These are phyloP conservation scores for Trichophaea hybrida DNA, from an alignment of 2,329 filamentous ascomycete species.

Conservation along the genomic window DNA sequence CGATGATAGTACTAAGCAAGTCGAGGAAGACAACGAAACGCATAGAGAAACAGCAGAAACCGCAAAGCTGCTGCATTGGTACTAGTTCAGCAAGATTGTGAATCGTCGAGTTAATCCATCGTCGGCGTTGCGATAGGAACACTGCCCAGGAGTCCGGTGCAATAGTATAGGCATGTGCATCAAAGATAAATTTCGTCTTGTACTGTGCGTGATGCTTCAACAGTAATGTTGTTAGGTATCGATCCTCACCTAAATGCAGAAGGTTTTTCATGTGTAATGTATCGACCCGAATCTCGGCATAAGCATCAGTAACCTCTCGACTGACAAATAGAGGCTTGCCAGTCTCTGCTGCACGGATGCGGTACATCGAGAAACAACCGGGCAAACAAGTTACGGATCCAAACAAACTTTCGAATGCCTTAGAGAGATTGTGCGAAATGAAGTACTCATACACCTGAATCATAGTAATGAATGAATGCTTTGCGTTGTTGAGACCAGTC, in stretches of 20 bases:
- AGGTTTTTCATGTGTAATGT: constrained; percentile 98
- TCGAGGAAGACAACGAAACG: constrained; percentile 94
- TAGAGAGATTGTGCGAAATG: constrained; percentile 92
- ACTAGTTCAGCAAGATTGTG: constrained; percentile 96
- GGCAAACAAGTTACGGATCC: constrained; percentile 94
- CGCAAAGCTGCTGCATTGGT: constrained; percentile 82
- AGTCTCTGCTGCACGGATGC: constrained; percentile 82
- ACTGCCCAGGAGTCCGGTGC: constrained; percentile 87
- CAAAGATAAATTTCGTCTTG: constrained; percentile 95
- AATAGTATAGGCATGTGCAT: constrained; percentile 89
- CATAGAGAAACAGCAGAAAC: constrained; percentile 99
- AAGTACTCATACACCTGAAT: constrained; percentile 99
- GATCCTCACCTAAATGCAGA: constrained; percentile 90
- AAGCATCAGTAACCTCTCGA: constrained; percentile 73
- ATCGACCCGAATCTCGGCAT: constrained; percentile 87
- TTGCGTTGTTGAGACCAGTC: constrained; percentile 82
- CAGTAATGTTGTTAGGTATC: constrained; percentile 86
- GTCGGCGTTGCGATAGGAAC: constrained; percentile 93
- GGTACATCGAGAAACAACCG: constrained; percentile 98
- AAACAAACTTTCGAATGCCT: constrained; percentile 94
- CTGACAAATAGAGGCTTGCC: constrained; percentile 95
- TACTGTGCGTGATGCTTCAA: constrained; percentile 85
- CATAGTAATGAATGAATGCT: constrained; percentile 90
- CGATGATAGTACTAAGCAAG: constrained; percentile 76
- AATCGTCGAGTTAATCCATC: constrained; percentile 98